A percentile compares a stretch with the other conserved stretches of the same genome.
Evolutionary conservation across 1,284 basidiomycete species (phyloP).

Genomic region (Rhodotorula sp.): DNA sequence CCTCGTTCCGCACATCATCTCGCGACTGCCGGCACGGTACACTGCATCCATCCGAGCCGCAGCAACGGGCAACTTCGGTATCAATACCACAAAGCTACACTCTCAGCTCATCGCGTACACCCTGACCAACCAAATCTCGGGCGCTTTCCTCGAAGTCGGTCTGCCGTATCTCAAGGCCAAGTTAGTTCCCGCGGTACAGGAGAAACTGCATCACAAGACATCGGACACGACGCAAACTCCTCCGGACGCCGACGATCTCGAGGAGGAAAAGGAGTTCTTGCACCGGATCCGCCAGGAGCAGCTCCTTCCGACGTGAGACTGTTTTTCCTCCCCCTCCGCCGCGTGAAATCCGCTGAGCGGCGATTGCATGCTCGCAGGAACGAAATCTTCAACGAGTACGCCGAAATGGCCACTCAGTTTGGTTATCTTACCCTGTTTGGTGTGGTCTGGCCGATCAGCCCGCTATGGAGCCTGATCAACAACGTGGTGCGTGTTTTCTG

Average conservation of each 20-base stretch:
- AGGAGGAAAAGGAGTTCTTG: constrained; percentile 68
- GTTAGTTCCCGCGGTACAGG: constrained; percentile 36
- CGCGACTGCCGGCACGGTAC: constrained; percentile 50
- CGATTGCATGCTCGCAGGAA: constrained; percentile 2
- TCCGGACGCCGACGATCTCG: constrained; percentile 43
- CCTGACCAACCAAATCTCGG: constrained; percentile 80
- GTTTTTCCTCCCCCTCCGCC: no score
- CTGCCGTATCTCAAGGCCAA: constrained; percentile 62
- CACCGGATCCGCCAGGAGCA: constrained; percentile 74
- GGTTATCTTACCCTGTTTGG: constrained; percentile 91
- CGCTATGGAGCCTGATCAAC: constrained; percentile 57
- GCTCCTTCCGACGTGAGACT: constrained; percentile 61
- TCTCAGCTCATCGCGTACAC: constrained; percentile 93
- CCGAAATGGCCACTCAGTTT: constrained; percentile 57
- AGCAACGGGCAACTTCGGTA: constrained; percentile 46
- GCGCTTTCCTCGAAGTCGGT: constrained; percentile 77
- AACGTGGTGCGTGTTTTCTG: constrained; percentile 33
- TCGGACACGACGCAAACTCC: background rate
- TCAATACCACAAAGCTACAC: constrained; percentile 65
- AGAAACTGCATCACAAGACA: constrained; percentile 11
- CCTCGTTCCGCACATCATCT: constrained; percentile 61
- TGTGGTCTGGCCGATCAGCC: constrained; percentile 89
- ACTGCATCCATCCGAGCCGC: constrained; percentile 34
- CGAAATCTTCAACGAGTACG: constrained; percentile 56
- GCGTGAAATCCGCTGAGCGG: background rate